Evolutionary conservation across 2,329 filamentous ascomycete genomes (phyloP).

Genomic region (Trichoderma breve): DNA sequence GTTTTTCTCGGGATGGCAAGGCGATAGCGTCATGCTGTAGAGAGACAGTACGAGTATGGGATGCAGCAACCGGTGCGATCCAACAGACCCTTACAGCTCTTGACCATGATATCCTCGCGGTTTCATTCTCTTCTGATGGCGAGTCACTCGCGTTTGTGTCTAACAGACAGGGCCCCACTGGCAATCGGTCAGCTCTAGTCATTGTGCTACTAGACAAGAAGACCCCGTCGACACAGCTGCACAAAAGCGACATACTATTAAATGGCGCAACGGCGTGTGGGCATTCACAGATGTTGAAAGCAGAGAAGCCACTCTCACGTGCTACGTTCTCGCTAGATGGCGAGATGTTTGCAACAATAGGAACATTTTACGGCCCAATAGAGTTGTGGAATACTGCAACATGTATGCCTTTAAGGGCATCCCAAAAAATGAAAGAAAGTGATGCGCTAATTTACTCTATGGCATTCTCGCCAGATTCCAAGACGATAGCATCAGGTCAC

Average conservation of each 20-base stretch:
- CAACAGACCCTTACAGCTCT: not conserved
- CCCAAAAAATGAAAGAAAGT: not conserved
- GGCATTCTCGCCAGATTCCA: not conserved
- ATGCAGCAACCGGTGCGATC: not conserved
- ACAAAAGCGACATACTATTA: not conserved
- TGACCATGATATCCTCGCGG: not conserved
- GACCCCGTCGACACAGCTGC: not conserved
- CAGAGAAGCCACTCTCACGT: no score
- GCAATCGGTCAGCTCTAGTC: no score
- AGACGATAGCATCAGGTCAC: not conserved
- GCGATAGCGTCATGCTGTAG: not conserved
- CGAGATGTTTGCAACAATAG: not conserved
- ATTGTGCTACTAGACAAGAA: not conserved
- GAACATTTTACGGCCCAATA: not conserved
- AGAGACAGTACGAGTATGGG: not conserved
- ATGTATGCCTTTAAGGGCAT: not conserved
- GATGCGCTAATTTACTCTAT: no score
- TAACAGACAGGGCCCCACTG: no score
- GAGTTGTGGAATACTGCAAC: not conserved
- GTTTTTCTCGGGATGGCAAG: not conserved
- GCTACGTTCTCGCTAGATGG: not conserved
- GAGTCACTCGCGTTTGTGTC: not conserved
- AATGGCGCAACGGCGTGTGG: not conserved
- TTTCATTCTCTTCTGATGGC: not conserved
- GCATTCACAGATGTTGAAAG: fast-evolving